Evolutionary conservation across 78 protist genomes (phyloP).

Genomic region (Planoprotostelium fungivorum): DNA sequence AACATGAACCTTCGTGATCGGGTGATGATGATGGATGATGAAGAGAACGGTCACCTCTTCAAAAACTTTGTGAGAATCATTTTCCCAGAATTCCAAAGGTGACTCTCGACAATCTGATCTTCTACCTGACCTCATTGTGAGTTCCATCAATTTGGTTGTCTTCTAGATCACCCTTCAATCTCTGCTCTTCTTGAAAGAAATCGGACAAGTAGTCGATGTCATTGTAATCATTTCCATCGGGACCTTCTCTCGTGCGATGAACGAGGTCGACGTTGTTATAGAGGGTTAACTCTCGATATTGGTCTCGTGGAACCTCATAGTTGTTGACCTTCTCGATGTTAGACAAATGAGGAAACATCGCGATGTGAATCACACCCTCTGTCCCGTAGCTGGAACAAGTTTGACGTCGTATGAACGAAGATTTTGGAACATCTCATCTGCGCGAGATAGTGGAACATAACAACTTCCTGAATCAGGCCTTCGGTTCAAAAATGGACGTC

Average conservation of each 20-base stretch:
- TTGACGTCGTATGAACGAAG: background rate
- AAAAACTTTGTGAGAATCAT: background rate
- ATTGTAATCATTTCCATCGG: slow-evolving; percentile 15
- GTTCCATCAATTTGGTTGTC: no score
- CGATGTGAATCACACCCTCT: no score
- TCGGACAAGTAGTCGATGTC: slow-evolving; percentile 8
- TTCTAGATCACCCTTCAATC: no score
- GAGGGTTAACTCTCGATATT: background rate
- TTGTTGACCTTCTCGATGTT: background rate
- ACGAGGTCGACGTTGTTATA: background rate
- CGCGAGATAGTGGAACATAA: background rate
- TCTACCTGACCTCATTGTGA: no score
- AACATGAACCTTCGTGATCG: no score
- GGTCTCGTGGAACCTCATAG: background rate
- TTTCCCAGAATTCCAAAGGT: background rate
- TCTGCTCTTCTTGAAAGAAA: slow-evolving; percentile 13
- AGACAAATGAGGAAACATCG: background rate
- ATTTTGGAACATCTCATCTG: background rate
- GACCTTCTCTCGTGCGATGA: background rate
- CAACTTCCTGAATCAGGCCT: background rate
- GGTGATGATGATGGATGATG: no score
- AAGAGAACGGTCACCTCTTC: background rate
- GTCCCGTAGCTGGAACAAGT: background rate
- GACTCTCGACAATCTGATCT: background rate
- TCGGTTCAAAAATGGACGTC: background rate